Evolutionary conservation across 2,329 filamentous ascomycete genomes (phyloP), one percentile per base, ranked within the genome.

Genomic region (Colletotrichum euphorbiae): DNA sequence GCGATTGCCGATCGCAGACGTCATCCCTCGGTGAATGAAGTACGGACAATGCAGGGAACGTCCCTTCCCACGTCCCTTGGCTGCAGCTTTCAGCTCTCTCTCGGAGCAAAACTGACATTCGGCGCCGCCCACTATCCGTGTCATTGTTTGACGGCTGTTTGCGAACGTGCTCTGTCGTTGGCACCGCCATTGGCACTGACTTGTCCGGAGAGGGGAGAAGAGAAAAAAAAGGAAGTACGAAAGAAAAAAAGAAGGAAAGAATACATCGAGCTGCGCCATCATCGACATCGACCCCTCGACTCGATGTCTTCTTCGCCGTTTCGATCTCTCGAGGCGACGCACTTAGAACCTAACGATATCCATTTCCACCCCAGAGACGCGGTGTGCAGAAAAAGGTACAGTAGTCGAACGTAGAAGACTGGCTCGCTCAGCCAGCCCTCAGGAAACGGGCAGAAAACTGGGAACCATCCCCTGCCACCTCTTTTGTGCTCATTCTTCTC

Each of bases 381-480:
- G 28, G 28, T 7, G 28, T 28, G 6, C 7, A 7, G 28, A 8
- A 28, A 28, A 4, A 28, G 28, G 28, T n/a, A n/a, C n/a, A n/a
- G n/a, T 7, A 28, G 28, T 28, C 2, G 28, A 28, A 6, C 28
- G 28, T 28, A 45, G 36, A 3, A 5, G 24, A 24, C 4, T 21
- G 21, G 21, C 21, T 21, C 21, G 21, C 21, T 21, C 21, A 21
- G 21, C 21, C 21, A 21, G 21, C 21, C 21, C 2, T 2, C 21
- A 43, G 38, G 36, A 28, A 13, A 43, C 55, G 9, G 36, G 11
- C 43, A 17, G 28, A 61, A 33, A 73, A 73, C 72, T 72, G 72
- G 71, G 71, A 69, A 71, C 50, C 40, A 73, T 45, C 71, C 70
- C 63, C 63, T 67, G 63, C 50, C 40, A 36, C 56, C 13, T 48